Evolutionary conservation across 2,329 filamentous ascomycete genomes (phyloP), one percentile per base, ranked within the genome.

Genomic region (Aspergillus transmontanensis): DNA sequence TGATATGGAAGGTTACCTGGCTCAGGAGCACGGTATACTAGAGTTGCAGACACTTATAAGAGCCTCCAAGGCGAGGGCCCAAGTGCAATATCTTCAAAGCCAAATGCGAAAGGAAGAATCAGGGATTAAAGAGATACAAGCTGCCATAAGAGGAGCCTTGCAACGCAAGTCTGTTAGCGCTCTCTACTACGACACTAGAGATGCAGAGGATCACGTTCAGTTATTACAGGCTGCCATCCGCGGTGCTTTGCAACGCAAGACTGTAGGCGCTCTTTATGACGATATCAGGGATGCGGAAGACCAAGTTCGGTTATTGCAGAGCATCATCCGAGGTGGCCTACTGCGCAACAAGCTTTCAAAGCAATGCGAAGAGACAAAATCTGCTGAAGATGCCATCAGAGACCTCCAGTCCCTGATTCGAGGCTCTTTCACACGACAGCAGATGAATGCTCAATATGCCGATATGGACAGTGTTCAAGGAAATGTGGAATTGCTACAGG

Each of bases 1-100:
- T 46, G 87, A 88, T 64, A 87, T 86, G 61, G 85, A 88, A 73
- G 92, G 89, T 87, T 93, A 91, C 86, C 88, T 89, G 72, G 86
- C 85, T 58, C 86, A 89, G 60, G 90, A 94, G 75, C 82, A 84
- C 6, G 86, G 92, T 64, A 85, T 98, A 53, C 79, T 95, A 64
- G 87, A 89, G 71, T 82, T 99, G 14, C 95, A 99, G 78, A 96
- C 89, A 75, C 83, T 96, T 54, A 78, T 93, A 84, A 86, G 91
- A 87, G 82, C 80, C 74, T 70, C 78, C 41, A 80, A 78, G 67
- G 76, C 78, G 26, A 78, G 83, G 59, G 70, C 73, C 12, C 72
- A 81, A 75, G 72, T 83, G 68, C 67, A 81, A 70, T 66, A 79
- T 16, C 64, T 84, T 54, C 80, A 76, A 64, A 74, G 69, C 45